phyloP scores from a whole-genome alignment of 495 filamentous ascomycete species.

The Neurospora sp. region DNA sequence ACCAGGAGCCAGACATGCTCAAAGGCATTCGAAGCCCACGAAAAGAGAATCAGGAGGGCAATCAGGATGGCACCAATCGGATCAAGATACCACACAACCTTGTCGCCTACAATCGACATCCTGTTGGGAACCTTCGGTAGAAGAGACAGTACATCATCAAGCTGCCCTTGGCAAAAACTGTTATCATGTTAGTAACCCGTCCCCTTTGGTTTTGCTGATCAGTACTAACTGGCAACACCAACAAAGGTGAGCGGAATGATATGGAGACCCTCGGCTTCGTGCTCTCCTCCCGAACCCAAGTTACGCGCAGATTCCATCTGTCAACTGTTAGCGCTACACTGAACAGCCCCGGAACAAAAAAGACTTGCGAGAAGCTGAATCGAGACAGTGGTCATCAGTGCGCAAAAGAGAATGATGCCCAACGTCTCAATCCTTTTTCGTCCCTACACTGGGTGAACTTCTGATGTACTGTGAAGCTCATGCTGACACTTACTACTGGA shows the following conservation, averaged over 20 bases:
- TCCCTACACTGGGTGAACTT: constrained; percentile 26
- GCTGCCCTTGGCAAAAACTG: constrained; percentile 37
- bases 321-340: not conserved
- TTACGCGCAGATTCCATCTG: constrained; percentile 40
- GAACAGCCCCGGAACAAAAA: not conserved
- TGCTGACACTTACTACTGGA: constrained; percentile 32
- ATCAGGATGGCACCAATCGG: constrained; percentile 47
- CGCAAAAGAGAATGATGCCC: constrained; percentile 50
- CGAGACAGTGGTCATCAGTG: constrained; percentile 47
- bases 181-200: constrained; percentile 1
- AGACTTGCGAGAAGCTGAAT: constrained; percentile 40
- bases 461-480: not conserved
- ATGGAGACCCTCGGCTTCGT: constrained; percentile 30
- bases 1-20: constrained; percentile 48
- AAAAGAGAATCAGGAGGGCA: constrained; percentile 43
- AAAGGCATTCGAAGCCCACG: constrained; percentile 45
- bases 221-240: constrained; percentile 37
- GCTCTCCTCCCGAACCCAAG: constrained; percentile 27
- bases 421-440: constrained; percentile 46
- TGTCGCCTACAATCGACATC: constrained; percentile 44
- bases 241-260: constrained; percentile 44
- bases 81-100: constrained; percentile 46
- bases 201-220: not conserved
- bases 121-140: constrained; percentile 43
- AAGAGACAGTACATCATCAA: constrained; percentile 44